Evolutionary conservation across 1,139 yeast species (phyloP).

Genomic region (Debaryomyces subglobosus): DNA sequence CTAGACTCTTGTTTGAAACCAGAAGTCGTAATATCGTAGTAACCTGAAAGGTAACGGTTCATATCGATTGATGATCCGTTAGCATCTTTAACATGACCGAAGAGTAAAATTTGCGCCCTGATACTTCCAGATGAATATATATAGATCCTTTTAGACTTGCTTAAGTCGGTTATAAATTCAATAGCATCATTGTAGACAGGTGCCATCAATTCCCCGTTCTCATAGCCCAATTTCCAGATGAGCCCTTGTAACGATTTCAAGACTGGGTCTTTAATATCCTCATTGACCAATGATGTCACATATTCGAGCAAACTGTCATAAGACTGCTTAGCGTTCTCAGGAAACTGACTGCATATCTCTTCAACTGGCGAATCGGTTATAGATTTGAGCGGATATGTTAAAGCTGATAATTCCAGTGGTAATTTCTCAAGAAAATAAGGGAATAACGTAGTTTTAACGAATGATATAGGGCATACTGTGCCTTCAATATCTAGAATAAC

Average conservation of each 20-base stretch:
- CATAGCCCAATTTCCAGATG: constrained; percentile 83
- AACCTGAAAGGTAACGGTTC: constrained; percentile 58
- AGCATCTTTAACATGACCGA: constrained; percentile 56
- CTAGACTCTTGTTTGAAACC: constrained; percentile 65
- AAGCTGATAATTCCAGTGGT: constrained; percentile 25
- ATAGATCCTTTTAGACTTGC: constrained; percentile 40
- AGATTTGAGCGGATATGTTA: constrained; percentile 37
- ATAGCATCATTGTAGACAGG: constrained; percentile 81
- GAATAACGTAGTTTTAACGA: constrained; percentile 74
- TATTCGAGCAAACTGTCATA: constrained; percentile 40
- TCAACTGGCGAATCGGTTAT: constrained; percentile 22
- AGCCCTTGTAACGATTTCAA: constrained; percentile 81
- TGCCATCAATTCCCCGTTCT: constrained; percentile 70
- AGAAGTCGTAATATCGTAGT: constrained; percentile 83
- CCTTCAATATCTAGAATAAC: constrained; percentile 83
- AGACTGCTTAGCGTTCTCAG: constrained; percentile 29
- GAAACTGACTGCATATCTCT: constrained; percentile 48
- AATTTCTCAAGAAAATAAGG: constrained; percentile 47
- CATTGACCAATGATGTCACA: constrained; percentile 57
- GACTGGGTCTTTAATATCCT: constrained; percentile 77
- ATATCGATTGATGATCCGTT: constrained; percentile 45
- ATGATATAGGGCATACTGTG: constrained; percentile 86
- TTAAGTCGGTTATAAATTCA: constrained; percentile 49
- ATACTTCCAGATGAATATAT: constrained; percentile 94
- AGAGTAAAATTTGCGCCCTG: constrained; percentile 79